Evolutionary conservation across 176 grass and related monocot species (phyloP).

Genomic region (Elaeis guineensis): DNA sequence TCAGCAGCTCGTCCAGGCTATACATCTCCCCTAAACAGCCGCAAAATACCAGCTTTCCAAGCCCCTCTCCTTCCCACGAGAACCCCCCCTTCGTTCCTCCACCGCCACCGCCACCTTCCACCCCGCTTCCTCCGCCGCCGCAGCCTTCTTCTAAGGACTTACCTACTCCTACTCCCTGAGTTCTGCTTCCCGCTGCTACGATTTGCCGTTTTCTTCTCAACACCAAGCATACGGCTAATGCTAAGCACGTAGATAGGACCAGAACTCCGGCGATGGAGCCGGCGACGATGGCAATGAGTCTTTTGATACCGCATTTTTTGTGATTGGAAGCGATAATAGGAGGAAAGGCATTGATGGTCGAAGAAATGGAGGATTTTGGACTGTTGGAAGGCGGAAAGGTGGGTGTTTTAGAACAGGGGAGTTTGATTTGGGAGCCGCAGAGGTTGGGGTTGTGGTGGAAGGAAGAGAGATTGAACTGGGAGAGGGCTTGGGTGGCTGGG

Average conservation of each 20-base stretch:
- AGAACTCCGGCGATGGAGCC: constrained; percentile 42
- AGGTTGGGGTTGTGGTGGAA: constrained; percentile 47
- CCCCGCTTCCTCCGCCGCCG: background rate
- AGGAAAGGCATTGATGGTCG: constrained; percentile 39
- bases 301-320: constrained; percentile 19
- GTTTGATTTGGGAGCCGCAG: constrained; percentile 53
- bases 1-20: constrained; percentile 81
- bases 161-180: background rate
- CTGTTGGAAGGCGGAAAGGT: background rate
- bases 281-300: constrained; percentile 36
- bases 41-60: constrained; percentile 83
- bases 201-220: constrained; percentile 42
- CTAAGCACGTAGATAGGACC: constrained; percentile 30
- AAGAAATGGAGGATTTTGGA: constrained; percentile 24
- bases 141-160: constrained; percentile 2
- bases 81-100: constrained; percentile 24
- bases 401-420: constrained; percentile 14
- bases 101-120: background rate
- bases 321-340: constrained; percentile 5
- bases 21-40: constrained; percentile 55
- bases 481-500: constrained; percentile 37
- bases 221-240: constrained; percentile 18
- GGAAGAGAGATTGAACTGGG: constrained; percentile 55
- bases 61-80: constrained; percentile 84
- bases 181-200: constrained; percentile 26